Evolutionary conservation across 306 rosid genomes (phyloP), one percentile per base, ranked within the genome.

Genomic region (Trifolium repens): DNA sequence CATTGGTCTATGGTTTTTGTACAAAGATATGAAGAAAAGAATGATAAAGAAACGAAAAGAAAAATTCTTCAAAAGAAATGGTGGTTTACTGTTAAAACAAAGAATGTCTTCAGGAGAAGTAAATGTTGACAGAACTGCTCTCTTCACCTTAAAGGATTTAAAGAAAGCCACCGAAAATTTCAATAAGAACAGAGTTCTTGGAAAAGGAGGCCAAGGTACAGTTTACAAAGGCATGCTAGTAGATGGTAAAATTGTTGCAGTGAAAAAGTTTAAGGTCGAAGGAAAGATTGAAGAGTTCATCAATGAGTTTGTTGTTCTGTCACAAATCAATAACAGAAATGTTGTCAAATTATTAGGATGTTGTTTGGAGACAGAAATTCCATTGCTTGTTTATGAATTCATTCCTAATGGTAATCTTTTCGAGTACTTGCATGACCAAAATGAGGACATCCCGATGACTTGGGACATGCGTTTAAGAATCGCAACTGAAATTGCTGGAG

Each of bases 131-230:
- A 78, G 26, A 40, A 53, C n/a, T 6, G 72, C 9, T 8, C 73
- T 81, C 4, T 85, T 81, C 14, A 71, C 17, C 69, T 67, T 72
- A 12, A 72, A 60, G 11, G 84, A 81, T 1, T 39, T 85, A 2
- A 72, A 85, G n/a, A 81, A 66, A 12, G 86, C 86, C 47, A 81
- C 88, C 0, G 71, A 81, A 4, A 35, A 47, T 4, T 84, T 84
- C 9, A 81, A 78, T n/a, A 22, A 10, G 4, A 74, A 64, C 2
- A 73, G 85, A 57, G 27, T 84, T 4, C 80, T 84, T 12, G 88
- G 88, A 8, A 81, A 70, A 5, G 88, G 85, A 12, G 88, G 81
- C 5, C 88, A 84, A 15, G 85, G 88, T 5, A 84, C 81, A 0
- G 83, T 84, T 8, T 84, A 77, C 72, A 80, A 84, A 22, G 86